Conservation (phyloP, 768 basidiomycete species). For the Suillus variegatus region DNA sequence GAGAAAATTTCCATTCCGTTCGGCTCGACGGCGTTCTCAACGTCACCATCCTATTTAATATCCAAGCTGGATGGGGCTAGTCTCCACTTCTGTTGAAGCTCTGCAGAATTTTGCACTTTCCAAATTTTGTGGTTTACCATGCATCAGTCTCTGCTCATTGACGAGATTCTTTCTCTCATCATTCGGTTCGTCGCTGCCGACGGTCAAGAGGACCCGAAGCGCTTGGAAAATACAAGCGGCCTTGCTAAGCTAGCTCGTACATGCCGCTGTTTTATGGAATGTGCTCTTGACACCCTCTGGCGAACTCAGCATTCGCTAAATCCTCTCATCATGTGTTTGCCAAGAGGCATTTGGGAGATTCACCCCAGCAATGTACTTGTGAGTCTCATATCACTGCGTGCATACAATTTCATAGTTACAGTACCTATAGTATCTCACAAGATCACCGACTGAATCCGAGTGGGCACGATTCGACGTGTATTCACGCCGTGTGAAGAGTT, state of each 20-base stretch:
- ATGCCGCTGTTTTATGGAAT: conserved; percentile 29
- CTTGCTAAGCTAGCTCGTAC: conserved; percentile 31
- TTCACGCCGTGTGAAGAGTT: conserved; percentile 23
- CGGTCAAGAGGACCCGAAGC: conserved; percentile 17
- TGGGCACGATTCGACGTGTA: conserved; percentile 27
- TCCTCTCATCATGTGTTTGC: conserved; percentile 31
- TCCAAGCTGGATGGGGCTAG: background rate
- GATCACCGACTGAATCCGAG: conserved; percentile 20
- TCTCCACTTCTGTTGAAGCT: background rate
- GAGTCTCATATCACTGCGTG: conserved; percentile 8
- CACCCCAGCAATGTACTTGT: conserved; percentile 24
- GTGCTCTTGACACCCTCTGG: conserved; percentile 34
- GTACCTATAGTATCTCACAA: conserved; percentile 20
- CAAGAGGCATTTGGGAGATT: conserved; percentile 25
- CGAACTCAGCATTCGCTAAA: conserved; percentile 28
- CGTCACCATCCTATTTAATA: background rate
- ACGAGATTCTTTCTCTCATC: conserved; percentile 27
- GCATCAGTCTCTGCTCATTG: conserved; percentile 32
- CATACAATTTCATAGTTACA: conserved; percentile 1
- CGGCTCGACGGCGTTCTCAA: background rate
- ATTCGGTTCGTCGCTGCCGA: conserved; percentile 26
- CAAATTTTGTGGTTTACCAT: conserved; percentile 12
- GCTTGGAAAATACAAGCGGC: conserved; percentile 22
- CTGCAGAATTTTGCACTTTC: background rate
- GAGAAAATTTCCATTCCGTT: background rate